A percentile compares a stretch with the other conserved stretches of the same genome.
Evolutionary conservation across 495 filamentous ascomycete genomes (phyloP).

Genomic region (Oleoguttula mirabilis): DNA sequence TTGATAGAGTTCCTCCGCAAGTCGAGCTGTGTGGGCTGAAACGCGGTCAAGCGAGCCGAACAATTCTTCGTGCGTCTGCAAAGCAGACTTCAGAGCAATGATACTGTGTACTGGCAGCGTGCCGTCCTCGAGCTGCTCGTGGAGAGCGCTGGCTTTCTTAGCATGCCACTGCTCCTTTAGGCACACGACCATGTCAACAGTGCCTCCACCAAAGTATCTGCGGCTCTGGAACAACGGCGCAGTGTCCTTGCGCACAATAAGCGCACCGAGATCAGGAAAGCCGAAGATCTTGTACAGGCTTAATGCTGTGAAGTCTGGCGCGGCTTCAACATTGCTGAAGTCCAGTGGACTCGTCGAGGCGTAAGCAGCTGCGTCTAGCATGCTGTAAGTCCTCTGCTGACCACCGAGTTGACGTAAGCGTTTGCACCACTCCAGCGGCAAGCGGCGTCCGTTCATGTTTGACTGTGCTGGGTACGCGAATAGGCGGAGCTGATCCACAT

Average conservation of each 20-base stretch:
- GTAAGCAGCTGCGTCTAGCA: slow-evolving; percentile 84
- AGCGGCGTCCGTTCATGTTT: slow-evolving; percentile 78
- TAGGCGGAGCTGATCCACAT: slow-evolving; percentile 31
- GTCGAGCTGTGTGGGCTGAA: slow-evolving; percentile 58
- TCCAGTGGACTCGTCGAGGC: slow-evolving; percentile 68
- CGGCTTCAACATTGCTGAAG: slow-evolving; percentile 44
- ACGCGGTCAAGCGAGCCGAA: slow-evolving; percentile 60
- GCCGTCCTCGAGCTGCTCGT: slow-evolving; percentile 79
- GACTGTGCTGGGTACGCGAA: slow-evolving; percentile 88
- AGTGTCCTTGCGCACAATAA: slow-evolving; percentile 69
- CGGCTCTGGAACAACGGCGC: slow-evolving; percentile 45
- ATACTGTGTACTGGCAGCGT: slow-evolving; percentile 84
- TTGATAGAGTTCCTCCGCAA: slow-evolving; percentile 47
- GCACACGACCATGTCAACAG: slow-evolving; percentile 68
- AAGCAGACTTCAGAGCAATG: slow-evolving; percentile 60
- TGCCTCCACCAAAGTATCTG: slow-evolving; percentile 88
- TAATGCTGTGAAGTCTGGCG: slow-evolving; percentile 78
- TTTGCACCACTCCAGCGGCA: slow-evolving; percentile 58
- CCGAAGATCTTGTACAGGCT: slow-evolving; percentile 98
- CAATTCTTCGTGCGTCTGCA: slow-evolving; percentile 54
- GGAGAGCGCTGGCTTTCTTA: slow-evolving; percentile 55
- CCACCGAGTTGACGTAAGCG: slow-evolving; percentile 33
- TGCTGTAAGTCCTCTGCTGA: slow-evolving; percentile 42
- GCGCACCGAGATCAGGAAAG: slow-evolving; percentile 79
- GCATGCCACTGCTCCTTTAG: slow-evolving; percentile 59